Evolutionary conservation across 2,329 filamentous ascomycete genomes (phyloP), one percentile per base, ranked within the genome.

Genomic region (Verticillium albo-atrum): DNA sequence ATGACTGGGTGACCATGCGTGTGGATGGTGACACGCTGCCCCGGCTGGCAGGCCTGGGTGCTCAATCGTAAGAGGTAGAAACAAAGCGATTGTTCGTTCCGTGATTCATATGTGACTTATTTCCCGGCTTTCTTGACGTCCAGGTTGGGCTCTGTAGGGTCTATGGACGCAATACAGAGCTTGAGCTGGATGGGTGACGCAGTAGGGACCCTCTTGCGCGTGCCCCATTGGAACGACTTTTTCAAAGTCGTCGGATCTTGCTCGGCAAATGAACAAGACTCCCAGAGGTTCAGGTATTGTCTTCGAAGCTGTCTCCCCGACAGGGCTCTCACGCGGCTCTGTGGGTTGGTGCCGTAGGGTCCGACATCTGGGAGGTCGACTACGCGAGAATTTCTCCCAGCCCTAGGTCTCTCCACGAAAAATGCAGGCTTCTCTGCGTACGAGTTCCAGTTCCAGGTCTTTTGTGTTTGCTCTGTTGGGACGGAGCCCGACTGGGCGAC

Each of bases 1-100:
- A 79, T 62, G 88, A 89, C 60, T 94, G 90, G 90, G 82, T 91
- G 17, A 85, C 84, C 2, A 87, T 94, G 84, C 82, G 90, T 34
- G 86, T 92, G 1, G 89, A 92, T 60, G 84, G 87, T 3, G 83
- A 89, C 17, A 83, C 75, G 1, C 69, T 94, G 73, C 75, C 71
- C 28, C 87, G 82, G 75, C 71, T 93, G 67, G 88, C 84, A 10
- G 70, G 68, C 17, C 64, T 82, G 65, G 53, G 27, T 23, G 23
- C 34, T 17, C 20, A 30, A 30, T 9, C 10, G 27, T 35, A 34
- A n/a, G n/a, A n/a, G 50, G 32, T 9, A 42, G 17, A 17, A n/a
- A 20, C 17, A 20, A n/a, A n/a, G n/a, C n/a, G n/a, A 23, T 5
- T 52, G 20, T 37, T 26, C 55, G 25, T 26, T 54, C 32, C 47